These are phyloP conservation scores for Ananas comosus DNA, from an alignment of 176 grass and related monocot genomes.

Conservation along the genomic window DNA sequence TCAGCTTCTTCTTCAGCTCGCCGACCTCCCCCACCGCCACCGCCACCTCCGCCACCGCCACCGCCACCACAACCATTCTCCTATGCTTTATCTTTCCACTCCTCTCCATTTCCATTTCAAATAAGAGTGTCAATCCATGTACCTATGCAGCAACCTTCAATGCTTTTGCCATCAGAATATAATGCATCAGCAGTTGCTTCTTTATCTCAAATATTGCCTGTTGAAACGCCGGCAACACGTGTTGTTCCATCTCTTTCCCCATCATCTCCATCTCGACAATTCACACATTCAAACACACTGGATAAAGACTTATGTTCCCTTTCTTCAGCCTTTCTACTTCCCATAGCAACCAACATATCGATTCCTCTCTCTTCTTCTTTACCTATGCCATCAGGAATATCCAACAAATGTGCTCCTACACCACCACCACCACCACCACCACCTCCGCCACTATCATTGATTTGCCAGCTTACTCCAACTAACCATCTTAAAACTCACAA, in stretches of 20 bases:
- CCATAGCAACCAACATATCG: conserved; percentile 11
- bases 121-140: conserved; percentile 16
- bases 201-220: conserved; percentile 22
- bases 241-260: conserved; percentile 2
- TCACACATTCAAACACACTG: conserved; percentile 7
- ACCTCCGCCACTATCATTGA: not conserved
- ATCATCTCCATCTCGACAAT: conserved; percentile 12
- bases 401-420: conserved; percentile 12
- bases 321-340: conserved; percentile 18
- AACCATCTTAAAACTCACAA: not conserved
- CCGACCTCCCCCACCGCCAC: conserved; percentile 31
- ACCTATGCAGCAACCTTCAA: not conserved
- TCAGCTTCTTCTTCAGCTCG: conserved; percentile 62
- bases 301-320: conserved; percentile 19
- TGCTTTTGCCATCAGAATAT: conserved; percentile 1
- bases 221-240: conserved; percentile 13
- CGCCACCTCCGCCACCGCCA: conserved; percentile 5
- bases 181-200: not conserved
- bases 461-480: not conserved
- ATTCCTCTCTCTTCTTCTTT: conserved; percentile 10
- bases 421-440: conserved; percentile 8
- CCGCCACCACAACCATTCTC: conserved; percentile 21
- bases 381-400: conserved; percentile 4
- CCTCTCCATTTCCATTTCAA: conserved; percentile 32
- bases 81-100: conserved; percentile 24